Evolutionary conservation across 179 eudicot species (phyloP).

Genomic region (Beta macrorhiza): DNA sequence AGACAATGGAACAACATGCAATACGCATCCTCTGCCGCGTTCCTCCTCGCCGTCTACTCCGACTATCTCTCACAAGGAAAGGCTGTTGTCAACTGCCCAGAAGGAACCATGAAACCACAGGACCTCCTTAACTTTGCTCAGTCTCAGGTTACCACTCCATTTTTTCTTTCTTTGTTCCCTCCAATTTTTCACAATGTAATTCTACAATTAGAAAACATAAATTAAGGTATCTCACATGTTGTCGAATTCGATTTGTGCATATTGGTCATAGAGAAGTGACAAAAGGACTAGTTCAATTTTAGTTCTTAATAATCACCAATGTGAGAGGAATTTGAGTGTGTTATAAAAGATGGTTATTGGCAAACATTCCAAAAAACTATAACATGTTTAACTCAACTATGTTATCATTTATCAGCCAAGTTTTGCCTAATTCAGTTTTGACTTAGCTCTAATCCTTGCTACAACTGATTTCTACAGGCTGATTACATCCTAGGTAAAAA

Average conservation of each 20-base stretch:
- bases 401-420: too few relatives aligned
- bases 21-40: slow-evolving; percentile 61
- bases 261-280: too few relatives aligned
- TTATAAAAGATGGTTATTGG: too few relatives aligned
- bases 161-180: neutral
- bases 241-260: too few relatives aligned
- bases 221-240: too few relatives aligned
- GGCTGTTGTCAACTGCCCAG: slow-evolving; percentile 31
- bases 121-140: slow-evolving; percentile 72
- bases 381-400: too few relatives aligned
- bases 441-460: neutral
- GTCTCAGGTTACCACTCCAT: slow-evolving; percentile 50
- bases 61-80: slow-evolving; percentile 47
- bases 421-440: neutral
- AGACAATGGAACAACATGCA: slow-evolving; percentile 86
- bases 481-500: slow-evolving; percentile 82
- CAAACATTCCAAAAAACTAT: too few relatives aligned
- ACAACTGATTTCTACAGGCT: slow-evolving; percentile 22
- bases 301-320: too few relatives aligned
- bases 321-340: too few relatives aligned
- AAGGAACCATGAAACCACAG: slow-evolving; percentile 49
- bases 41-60: slow-evolving; percentile 65
- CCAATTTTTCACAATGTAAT: neutral
- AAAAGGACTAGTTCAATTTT: too few relatives aligned
- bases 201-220: too few relatives aligned